Evolutionary conservation across 2,329 filamentous ascomycete genomes (phyloP), one percentile per base, ranked within the genome.

Genomic region (Parafenestella ontariensis): DNA sequence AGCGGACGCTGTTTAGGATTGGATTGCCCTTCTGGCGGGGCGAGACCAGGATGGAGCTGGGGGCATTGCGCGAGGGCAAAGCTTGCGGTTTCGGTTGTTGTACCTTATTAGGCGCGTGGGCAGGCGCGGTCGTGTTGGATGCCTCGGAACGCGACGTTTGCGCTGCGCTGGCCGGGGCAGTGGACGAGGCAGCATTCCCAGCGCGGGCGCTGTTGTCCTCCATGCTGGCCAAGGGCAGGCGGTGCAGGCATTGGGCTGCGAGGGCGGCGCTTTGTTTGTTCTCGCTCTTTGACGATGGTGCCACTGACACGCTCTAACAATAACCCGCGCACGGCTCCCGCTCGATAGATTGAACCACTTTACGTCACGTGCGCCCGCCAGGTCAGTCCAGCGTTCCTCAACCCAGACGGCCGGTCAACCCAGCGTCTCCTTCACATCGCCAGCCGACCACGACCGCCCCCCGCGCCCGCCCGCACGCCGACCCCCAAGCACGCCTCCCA

Each of bases 1-100:
- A 88, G 56, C 89, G 88, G 66, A 99, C 85, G 75, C 89, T 87
- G 49, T 91, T 89, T 26, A 99, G 80, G 45, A 98, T 90, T 0
- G 95, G 95, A 68, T 99, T 99, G 58, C 94, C 95, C 76, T 96
- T 96, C 76, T 99, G 93, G 36, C 93, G 87, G 15, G 91, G 89
- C 31, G 93, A 97, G 26, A 98, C 93, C 18, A 96, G 83, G 62
- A 98, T 96, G 5, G 89, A 87, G 15, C 90, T 92, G 3, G 89
- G 89, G 1, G 86, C 81, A 46, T 82, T 73, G 61, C 85, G 81
- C 55, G 86, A 84, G 0, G 91, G 85, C 3, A 96, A 82, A n/a
- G 87, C 88, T 78, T 97, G 93, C 0, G 93, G 94, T 53, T 88
- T 96, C 10, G 92, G 93, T 76, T 97, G 94, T 29, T 94, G 87